phyloP scores from a whole-genome alignment of 83 land plant genomes.

The Picea engelmannii region DNA sequence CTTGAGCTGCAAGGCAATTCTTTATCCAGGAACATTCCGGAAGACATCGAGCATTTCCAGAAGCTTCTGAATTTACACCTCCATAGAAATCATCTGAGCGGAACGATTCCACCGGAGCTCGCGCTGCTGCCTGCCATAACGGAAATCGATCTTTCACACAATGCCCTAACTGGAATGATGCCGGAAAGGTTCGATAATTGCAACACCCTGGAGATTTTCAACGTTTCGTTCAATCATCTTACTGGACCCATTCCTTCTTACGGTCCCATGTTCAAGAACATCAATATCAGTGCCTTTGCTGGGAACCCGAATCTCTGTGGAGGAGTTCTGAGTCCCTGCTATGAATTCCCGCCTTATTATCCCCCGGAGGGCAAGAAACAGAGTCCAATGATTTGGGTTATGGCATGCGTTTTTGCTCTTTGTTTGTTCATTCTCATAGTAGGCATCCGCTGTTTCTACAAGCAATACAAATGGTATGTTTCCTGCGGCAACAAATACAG shows the following conservation, averaged over 20 bases:
- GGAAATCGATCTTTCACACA: conserved; percentile 18
- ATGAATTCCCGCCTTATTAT: neutral
- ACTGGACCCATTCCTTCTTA: conserved; percentile 47
- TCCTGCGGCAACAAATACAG: conserved; percentile 1
- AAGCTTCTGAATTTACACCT: conserved; percentile 48
- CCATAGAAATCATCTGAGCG: conserved; percentile 51
- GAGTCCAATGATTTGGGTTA: conserved; percentile 51
- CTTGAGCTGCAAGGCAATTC: conserved; percentile 43
- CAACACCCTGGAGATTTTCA: conserved; percentile 58
- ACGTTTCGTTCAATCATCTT: conserved; percentile 62
- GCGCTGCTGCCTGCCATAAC: conserved; percentile 47
- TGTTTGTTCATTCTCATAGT: conserved; percentile 47
- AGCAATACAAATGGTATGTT: conserved; percentile 20
- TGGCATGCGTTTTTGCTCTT: conserved; percentile 50
- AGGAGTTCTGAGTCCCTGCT: neutral
- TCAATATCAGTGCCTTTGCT: conserved; percentile 54
- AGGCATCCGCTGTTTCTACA: conserved; percentile 12
- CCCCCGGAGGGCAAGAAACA: conserved; percentile 27
- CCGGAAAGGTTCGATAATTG: conserved; percentile 55
- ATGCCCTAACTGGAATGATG: conserved; percentile 61
- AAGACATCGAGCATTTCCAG: conserved; percentile 38
- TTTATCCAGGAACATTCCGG: conserved; percentile 3
- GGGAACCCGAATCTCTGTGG: conserved; percentile 79
- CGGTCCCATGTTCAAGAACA: conserved; percentile 34
- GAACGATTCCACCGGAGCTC: conserved; percentile 71